Evolutionary conservation across 768 basidiomycete species (phyloP).

Genomic region (Strobilomyces echinocephalus): DNA sequence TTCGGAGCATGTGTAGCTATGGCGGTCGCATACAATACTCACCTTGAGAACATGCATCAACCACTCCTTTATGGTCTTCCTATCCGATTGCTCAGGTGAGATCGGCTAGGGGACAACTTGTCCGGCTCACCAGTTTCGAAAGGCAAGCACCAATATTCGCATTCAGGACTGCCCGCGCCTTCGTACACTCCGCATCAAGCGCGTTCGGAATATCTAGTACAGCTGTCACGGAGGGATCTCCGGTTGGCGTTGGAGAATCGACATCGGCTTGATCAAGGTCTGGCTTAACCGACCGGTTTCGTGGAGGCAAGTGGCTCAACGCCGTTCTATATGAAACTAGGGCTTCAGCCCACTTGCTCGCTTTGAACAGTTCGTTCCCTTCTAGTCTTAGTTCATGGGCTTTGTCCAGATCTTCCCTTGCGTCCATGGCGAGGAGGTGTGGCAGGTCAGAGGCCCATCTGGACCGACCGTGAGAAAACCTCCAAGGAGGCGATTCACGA

Average conservation of each 20-base stretch:
- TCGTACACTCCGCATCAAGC: conserved; percentile 45
- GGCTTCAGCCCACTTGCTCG: conserved; percentile 64
- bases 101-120: background rate
- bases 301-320: conserved; percentile 60
- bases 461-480: background rate
- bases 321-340: conserved; percentile 65
- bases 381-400: conserved; percentile 65
- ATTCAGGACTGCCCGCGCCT: conserved; percentile 66
- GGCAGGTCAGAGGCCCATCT: background rate
- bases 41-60: conserved; percentile 79
- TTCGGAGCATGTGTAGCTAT: background rate
- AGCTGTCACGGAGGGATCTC: background rate
- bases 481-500: background rate
- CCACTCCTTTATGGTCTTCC: conserved; percentile 77
- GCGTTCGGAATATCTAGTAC: conserved; percentile 24
- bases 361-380: conserved; percentile 72
- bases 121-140: conserved; percentile 61
- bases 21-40: background rate
- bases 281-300: conserved; percentile 22
- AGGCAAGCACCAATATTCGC: conserved; percentile 89
- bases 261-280: conserved; percentile 17
- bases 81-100: conserved; percentile 26
- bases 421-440: conserved; percentile 1
- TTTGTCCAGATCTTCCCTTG: conserved; percentile 41
- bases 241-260: conserved; percentile 16